phyloP scores from a whole-genome alignment of 2,329 filamentous ascomycete genomes.

The Ilyonectria sp. region DNA sequence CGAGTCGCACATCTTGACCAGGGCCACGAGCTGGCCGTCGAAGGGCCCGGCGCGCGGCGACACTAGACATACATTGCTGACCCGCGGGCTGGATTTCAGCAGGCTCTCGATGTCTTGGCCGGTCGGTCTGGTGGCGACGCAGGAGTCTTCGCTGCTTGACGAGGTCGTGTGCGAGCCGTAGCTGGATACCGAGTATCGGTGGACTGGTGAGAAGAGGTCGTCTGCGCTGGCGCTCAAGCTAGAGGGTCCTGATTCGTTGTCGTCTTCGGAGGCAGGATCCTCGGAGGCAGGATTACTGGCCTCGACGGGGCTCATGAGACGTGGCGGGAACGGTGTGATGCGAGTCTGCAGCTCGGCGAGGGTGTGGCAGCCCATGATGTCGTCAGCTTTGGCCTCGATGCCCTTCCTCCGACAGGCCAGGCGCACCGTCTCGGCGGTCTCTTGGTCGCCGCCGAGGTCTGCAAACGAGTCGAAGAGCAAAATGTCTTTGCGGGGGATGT shows the following conservation, averaged over 20 bases:
- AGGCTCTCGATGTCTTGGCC: constrained; percentile 54
- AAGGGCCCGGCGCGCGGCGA: constrained; percentile 65
- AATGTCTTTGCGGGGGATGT: constrained; percentile 51
- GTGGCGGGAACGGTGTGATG: constrained; percentile 42
- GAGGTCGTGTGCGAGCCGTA: constrained; percentile 28
- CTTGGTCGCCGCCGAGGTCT: constrained; percentile 60
- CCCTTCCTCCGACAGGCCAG: constrained; percentile 38
- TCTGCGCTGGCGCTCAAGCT: constrained; percentile 14
- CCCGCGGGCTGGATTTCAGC: constrained; percentile 56
- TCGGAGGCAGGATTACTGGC: constrained; percentile 9
- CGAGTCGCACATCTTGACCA: constrained; percentile 56
- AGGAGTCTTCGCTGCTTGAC: constrained; percentile 21
- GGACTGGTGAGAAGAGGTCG: constrained; percentile 26
- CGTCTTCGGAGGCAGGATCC: constrained; percentile 22
- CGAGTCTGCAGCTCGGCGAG: constrained; percentile 62
- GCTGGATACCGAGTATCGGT: constrained; percentile 32
- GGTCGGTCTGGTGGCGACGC: constrained; percentile 10
- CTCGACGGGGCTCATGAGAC: not conserved
- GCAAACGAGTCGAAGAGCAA: constrained; percentile 59
- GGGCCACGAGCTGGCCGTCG: constrained; percentile 64
- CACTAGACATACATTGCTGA: constrained; percentile 60
- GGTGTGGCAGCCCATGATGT: constrained; percentile 60
- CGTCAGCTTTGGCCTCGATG: constrained; percentile 55
- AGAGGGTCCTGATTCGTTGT: constrained; percentile 27
- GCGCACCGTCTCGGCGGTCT: constrained; percentile 48